Base-by-base conservation (phyloP, 139 green algal genomes). In the Astrephomene gubernaculifera region DNA sequence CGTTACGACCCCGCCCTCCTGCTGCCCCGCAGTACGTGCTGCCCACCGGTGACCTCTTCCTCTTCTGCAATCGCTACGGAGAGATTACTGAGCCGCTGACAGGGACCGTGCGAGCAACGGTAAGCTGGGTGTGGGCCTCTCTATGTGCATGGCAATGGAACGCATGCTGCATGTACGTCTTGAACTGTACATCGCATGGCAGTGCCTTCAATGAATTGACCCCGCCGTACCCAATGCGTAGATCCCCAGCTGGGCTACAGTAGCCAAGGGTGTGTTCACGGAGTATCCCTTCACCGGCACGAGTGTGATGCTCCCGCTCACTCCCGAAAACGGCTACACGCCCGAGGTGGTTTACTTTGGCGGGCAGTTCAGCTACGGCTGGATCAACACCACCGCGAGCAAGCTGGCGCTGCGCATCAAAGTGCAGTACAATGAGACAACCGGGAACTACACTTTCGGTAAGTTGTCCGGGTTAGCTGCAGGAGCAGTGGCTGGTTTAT, bases 21-120 rank as follows among this genome's bases (percentile, higher is more conserved):
- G 17, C 54, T 54, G 14, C 31, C 71, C 2, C 33, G 75, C 76
- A 83, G 60, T 72, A 72, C 41, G 76, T 74, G 3, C 39, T 74
- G 27, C 73, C 63, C 17, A 74, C 38, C n/a, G 84, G 84, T 38
- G 21, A 85, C 35, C 67, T 88, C n/a, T 85, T 80, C 22, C 67
- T 85, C 9, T 88, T 67, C 65, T 88, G 74, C 75, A 83, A 88
- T 52, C 52, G 39, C 5, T 88, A 88, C 44, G 84, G 84, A 1
- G 74, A 88, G 65, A 71, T 88, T 41, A 67, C 63, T 7, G 38
- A 88, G 1, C 74, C 84, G 0, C 2, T 74, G 49, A 75, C 36
- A 4, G 74, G 65, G 29, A 67, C 35, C 8, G 79, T 85, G 1
- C 33, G n/a, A 24, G 61, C 41, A 0, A 43, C 29, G 60, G 60